phyloP scores from a whole-genome alignment of 768 basidiomycete genomes.

The Ramaria sp. region DNA sequence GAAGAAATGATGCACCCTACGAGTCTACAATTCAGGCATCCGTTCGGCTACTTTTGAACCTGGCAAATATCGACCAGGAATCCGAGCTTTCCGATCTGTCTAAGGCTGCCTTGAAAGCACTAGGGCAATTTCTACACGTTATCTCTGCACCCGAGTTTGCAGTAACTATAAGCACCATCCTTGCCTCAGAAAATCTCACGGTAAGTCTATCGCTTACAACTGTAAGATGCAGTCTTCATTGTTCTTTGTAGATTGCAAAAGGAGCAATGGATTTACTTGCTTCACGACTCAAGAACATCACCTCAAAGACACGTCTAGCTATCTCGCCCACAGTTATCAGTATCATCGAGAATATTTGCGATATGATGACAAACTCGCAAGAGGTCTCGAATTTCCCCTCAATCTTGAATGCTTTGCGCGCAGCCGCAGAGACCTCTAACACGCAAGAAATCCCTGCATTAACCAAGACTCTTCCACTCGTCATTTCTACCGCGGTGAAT shows the following conservation, averaged over 20 bases:
- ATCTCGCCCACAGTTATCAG: slow-evolving; percentile 38
- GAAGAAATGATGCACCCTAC: slow-evolving; percentile 5
- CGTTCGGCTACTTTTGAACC: not conserved
- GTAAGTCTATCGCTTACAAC: slow-evolving; percentile 27
- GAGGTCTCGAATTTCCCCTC: slow-evolving; percentile 30
- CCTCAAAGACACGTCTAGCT: slow-evolving; percentile 41
- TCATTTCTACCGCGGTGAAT: slow-evolving; percentile 40
- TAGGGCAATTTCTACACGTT: slow-evolving; percentile 29
- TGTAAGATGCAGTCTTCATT: slow-evolving; percentile 2
- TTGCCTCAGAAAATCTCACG: slow-evolving; percentile 38
- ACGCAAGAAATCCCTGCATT: slow-evolving; percentile 59
- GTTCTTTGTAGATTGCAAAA: slow-evolving; percentile 38
- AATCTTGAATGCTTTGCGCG: slow-evolving; percentile 49
- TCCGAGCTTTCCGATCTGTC: slow-evolving; percentile 1
- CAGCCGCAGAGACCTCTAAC: slow-evolving; percentile 45
- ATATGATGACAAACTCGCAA: slow-evolving; percentile 32
- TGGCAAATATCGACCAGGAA: slow-evolving; percentile 1
- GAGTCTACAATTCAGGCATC: not conserved
- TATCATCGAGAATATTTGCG: slow-evolving; percentile 40
- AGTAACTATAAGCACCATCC: slow-evolving; percentile 39
- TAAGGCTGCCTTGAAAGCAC: not conserved
- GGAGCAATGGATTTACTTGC: slow-evolving; percentile 64
- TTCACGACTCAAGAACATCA: slow-evolving; percentile 52
- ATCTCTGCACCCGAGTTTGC: slow-evolving; percentile 69
- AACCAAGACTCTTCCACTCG: slow-evolving; percentile 43